Evolutionary conservation across 352 stramenopile genomes (phyloP), one percentile per base, ranked within the genome.

Genomic region (Globisporangium cystogenes): DNA sequence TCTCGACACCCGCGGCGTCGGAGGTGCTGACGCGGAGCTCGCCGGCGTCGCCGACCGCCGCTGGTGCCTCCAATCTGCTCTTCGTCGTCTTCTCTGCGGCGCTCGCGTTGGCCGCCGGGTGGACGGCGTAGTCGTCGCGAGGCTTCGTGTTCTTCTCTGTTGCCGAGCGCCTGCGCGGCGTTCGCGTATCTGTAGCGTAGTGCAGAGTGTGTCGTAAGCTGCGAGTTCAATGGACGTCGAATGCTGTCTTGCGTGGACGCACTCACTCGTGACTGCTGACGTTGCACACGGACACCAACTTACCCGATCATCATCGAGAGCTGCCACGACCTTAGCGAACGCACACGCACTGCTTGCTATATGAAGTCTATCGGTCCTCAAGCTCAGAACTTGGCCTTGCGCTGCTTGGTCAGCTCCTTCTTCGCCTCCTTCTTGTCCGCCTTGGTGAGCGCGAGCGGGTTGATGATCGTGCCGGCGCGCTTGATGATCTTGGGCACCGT

Each of bases 401-500:
- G 80, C 65, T 90, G 74, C 60, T 88, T 86, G 56, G 53, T 73
- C 33, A 87, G 63, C 52, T 89, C 74, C 57, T 89, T 90, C 62
- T 81, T 90, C 53, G 83, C 76, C 50, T 86, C 67, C 48, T 90
- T 91, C 64, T 83, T 89, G 55, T 95, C 76, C 27, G 92, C 76
- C 52, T 96, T 96, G 8, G 70, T 79, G 12, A 96, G 73, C 59
- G 72, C 71, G 61, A 99, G 89, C 43, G 96, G 96, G 53, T 96
- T 74, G 55, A 99, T 98, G 40, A 97, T 89, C 48, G 92, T 91
- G 44, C 96, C 96, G 1, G 91, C 75, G 57, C 89, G 81, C 48
- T 93, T 96, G 48, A 98, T 87, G 50, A 99, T 81, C 65, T 96
- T 93, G 0, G 95, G 94, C n/a, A 90, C 82, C 7, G 90, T 98